Evolutionary conservation across 1,284 basidiomycete genomes (phyloP).

Genomic region (Neotropicomus parvogracilis): DNA sequence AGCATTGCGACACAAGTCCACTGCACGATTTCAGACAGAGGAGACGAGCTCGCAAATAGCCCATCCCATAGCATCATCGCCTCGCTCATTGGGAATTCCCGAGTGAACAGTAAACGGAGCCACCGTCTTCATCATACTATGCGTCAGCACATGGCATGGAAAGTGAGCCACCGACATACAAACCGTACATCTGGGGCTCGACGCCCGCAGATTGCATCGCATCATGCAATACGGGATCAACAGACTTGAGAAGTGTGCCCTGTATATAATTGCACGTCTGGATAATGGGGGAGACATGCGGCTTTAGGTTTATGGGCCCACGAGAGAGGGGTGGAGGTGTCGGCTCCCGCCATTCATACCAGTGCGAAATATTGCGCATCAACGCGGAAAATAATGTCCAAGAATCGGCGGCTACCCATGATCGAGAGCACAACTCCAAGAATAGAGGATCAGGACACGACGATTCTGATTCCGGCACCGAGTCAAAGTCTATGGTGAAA

Average conservation of each 20-base stretch:
- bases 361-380: constrained; percentile 73
- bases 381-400: constrained; percentile 76
- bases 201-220: constrained; percentile 74
- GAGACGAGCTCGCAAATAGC: constrained; percentile 75
- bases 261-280: constrained; percentile 78
- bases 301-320: constrained; percentile 48
- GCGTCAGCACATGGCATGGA: constrained; percentile 12
- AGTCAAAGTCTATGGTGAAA: constrained; percentile 62
- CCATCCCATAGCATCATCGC: constrained; percentile 88
- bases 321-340: constrained; percentile 38
- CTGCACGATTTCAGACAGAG: constrained; percentile 65
- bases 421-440: constrained; percentile 59
- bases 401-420: constrained; percentile 78
- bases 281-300: constrained; percentile 80
- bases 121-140: constrained; percentile 61
- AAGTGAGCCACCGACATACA: constrained; percentile 46
- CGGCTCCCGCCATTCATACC: constrained; percentile 87
- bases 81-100: constrained; percentile 76
- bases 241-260: constrained; percentile 62
- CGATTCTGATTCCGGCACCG: constrained; percentile 43
- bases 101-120: constrained; percentile 85
- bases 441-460: constrained; percentile 36
- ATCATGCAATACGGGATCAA: constrained; percentile 80
- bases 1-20: constrained; percentile 92
- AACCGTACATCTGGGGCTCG: constrained; percentile 93